phyloP scores from a whole-genome alignment of 1,284 basidiomycete species.

The Agaricales sp. region DNA sequence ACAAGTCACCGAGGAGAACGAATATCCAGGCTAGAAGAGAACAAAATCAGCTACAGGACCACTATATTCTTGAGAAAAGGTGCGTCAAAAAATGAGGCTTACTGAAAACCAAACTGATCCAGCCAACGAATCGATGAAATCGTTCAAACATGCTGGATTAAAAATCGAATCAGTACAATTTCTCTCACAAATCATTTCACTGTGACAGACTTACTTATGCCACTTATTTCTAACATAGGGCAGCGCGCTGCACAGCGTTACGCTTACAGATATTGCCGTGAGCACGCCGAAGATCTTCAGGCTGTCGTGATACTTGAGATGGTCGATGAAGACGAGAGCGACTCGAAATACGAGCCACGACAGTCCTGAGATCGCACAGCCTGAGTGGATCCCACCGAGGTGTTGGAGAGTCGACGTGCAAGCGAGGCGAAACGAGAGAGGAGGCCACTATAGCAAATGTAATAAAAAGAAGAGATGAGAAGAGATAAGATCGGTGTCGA shows the following conservation, averaged over 20 bases:
- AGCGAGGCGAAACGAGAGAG: not conserved
- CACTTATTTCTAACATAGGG: not conserved
- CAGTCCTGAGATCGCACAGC: not conserved
- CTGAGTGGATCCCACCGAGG: not conserved
- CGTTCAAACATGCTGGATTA: not conserved
- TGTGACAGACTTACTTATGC: not conserved
- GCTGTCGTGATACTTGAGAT: not conserved
- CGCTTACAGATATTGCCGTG: not conserved
- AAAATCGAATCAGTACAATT: too few species aligned
- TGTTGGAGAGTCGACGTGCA: not conserved
- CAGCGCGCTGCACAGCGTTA: not conserved
- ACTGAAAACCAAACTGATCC: not conserved
- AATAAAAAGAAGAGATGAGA: not conserved
- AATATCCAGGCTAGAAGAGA: not conserved
- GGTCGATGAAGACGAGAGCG: not conserved
- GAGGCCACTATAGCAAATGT: not conserved
- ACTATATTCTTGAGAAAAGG: not conserved
- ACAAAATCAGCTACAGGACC: not conserved
- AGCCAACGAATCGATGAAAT: not conserved
- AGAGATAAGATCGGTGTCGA: too few species aligned
- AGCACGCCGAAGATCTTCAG: not conserved
- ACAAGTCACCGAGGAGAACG: not conserved
- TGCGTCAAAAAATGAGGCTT: not conserved
- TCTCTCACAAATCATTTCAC: not conserved
- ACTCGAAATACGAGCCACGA: not conserved